A percentile compares a stretch with the other conserved stretches of the same genome.
phyloP scores from a whole-genome alignment of 768 basidiomycete species.

The Leccinum olivaceopallidum region DNA sequence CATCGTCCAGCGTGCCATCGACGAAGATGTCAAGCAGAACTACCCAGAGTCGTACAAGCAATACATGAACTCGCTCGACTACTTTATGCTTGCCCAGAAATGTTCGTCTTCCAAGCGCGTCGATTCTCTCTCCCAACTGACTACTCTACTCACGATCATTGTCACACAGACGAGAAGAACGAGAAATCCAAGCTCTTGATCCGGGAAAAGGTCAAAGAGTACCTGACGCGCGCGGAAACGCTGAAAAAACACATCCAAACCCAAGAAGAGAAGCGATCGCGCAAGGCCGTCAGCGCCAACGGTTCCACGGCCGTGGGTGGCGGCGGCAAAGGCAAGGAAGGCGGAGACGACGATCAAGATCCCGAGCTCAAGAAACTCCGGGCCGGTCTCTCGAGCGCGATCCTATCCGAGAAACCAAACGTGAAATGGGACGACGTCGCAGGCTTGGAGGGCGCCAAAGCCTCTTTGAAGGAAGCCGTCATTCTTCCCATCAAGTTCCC shows the following conservation, averaged over 20 bases:
- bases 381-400: conserved; percentile 85
- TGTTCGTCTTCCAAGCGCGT: conserved; percentile 46
- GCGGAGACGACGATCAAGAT: conserved; percentile 71
- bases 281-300: conserved; percentile 50
- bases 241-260: conserved; percentile 79
- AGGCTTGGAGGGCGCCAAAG: conserved; percentile 93
- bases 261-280: conserved; percentile 57
- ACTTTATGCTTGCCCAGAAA: conserved; percentile 97
- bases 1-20: conserved; percentile 90
- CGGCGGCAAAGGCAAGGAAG: conserved; percentile 49
- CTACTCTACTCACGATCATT: conserved; percentile 8
- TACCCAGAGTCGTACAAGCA: conserved; percentile 93
- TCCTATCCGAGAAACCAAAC: conserved; percentile 91
- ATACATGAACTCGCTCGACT: conserved; percentile 95
- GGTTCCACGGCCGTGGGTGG: conserved; percentile 43
- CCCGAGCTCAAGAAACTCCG: conserved; percentile 95
- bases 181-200: conserved; percentile 88
- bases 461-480: conserved; percentile 95
- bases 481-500: conserved; percentile 99
- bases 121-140: neutral
- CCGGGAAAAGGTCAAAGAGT: conserved; percentile 85
- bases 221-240: conserved; percentile 87
- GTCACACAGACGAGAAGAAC: conserved; percentile 74
- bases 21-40: conserved; percentile 89
- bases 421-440: conserved; percentile 99